A percentile compares a stretch with the other conserved stretches of the same genome.
These are phyloP conservation scores for Cladophialophora exuberans DNA, from an alignment of 2,329 filamentous ascomycete species.

Conservation along the genomic window DNA sequence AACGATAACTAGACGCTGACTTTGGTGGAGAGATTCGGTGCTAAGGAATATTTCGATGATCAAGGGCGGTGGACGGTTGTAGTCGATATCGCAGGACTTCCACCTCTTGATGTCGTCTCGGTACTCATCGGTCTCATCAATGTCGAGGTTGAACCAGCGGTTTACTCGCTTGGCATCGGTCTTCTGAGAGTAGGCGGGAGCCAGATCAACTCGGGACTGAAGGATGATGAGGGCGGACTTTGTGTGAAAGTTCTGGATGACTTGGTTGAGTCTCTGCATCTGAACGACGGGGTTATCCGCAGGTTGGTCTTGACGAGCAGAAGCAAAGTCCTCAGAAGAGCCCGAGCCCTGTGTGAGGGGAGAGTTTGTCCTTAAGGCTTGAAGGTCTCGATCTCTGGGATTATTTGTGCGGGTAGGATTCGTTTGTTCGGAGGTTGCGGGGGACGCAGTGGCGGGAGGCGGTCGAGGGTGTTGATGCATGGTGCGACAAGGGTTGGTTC, in stretches of 20 bases:
- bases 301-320: slow-evolving; percentile 45
- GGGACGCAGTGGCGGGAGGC: slow-evolving; percentile 71
- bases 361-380: slow-evolving; percentile 53
- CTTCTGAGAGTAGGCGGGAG: slow-evolving; percentile 59
- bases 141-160: slow-evolving; percentile 93
- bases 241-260: slow-evolving; percentile 93
- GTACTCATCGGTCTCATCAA: slow-evolving; percentile 89
- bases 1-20: slow-evolving; percentile 82
- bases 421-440: slow-evolving; percentile 71
- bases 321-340: slow-evolving; percentile 53
- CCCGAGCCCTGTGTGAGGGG: slow-evolving; percentile 57
- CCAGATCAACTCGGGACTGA: slow-evolving; percentile 75
- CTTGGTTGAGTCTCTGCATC: slow-evolving; percentile 83
- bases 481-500: slow-evolving; percentile 34
- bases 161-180: slow-evolving; percentile 69
- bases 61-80: slow-evolving; percentile 77
- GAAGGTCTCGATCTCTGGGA: slow-evolving; percentile 65
- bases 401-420: slow-evolving; percentile 75
- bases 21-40: slow-evolving; percentile 74
- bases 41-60: slow-evolving; percentile 91
- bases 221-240: slow-evolving; percentile 85
- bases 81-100: slow-evolving; percentile 77
- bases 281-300: slow-evolving; percentile 63
- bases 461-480: slow-evolving; percentile 93
- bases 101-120: slow-evolving; percentile 78